phyloP scores from a whole-genome alignment of 805 yeast species.

The Saccharomycopsis schoenii region DNA sequence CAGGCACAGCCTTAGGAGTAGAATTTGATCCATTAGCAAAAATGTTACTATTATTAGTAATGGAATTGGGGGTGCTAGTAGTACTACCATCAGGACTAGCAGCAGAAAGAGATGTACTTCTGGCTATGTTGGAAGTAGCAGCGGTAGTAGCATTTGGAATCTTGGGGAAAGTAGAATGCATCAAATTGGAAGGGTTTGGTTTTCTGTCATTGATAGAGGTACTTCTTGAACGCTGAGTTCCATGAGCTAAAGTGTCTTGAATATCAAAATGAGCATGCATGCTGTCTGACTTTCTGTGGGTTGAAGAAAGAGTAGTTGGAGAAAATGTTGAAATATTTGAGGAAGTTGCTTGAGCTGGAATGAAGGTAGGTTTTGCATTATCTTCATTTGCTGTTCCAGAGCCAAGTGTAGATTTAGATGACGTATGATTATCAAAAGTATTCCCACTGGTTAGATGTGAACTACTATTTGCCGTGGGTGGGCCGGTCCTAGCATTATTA shows the following conservation, averaged over 20 bases:
- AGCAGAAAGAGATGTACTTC: neutral
- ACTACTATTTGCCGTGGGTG: neutral
- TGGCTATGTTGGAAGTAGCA: neutral
- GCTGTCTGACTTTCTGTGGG: conserved; percentile 43
- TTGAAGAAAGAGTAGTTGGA: neutral
- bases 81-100: neutral
- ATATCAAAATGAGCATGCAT: conserved; percentile 75
- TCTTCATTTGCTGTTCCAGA: neutral
- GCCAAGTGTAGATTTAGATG: neutral
- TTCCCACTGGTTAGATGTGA: neutral
- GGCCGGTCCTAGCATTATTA: neutral
- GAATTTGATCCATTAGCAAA: neutral
- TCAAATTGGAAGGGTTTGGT: neutral
- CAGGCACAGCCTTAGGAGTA: neutral
- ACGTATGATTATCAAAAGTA: neutral
- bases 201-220: conserved; percentile 26
- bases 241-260: conserved; percentile 55
- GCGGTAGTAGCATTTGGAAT: neutral
- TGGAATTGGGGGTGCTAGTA: neutral
- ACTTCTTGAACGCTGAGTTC: conserved; percentile 26
- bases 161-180: neutral
- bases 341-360: neutral
- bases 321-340: neutral
- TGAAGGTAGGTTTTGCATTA: neutral
- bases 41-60: neutral